Percentiles rank a stretch among this genome's conserved stretches.
Conservation (phyloP, 345 rosid genomes). For the Psidium guajava region DNA sequence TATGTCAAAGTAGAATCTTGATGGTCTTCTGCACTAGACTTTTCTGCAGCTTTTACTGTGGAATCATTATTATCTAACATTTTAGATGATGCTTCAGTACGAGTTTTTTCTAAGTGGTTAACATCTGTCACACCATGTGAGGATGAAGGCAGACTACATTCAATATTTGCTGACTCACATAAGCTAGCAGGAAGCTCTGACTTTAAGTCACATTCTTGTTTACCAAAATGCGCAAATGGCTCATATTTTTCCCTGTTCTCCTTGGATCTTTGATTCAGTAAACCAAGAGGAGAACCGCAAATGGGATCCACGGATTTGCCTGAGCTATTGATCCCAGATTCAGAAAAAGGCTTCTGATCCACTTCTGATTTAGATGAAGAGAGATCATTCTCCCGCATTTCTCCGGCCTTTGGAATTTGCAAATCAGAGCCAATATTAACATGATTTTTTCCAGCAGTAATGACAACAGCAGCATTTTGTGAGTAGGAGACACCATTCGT, state of each 20-base stretch:
- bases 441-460: constrained; percentile 7
- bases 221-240: constrained; percentile 6
- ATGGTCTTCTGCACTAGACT: neutral
- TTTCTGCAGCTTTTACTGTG: constrained; percentile 5
- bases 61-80: neutral
- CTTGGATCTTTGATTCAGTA: constrained; percentile 9
- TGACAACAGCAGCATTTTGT: constrained; percentile 20
- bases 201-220: constrained; percentile 7
- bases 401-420: constrained; percentile 13
- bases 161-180: constrained; percentile 1
- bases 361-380: constrained; percentile 7
- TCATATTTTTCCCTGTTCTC: constrained; percentile 15
- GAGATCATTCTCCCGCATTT: constrained; percentile 8
- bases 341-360: constrained; percentile 15
- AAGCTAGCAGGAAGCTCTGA: constrained; percentile 7
- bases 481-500: constrained; percentile 23
- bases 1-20: neutral
- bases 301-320: constrained; percentile 4
- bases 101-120: constrained; percentile 6
- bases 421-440: constrained; percentile 16
- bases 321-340: constrained; percentile 7
- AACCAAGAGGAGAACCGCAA: constrained; percentile 10
- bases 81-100: constrained; percentile 14
- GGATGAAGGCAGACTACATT: constrained; percentile 9
- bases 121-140: constrained; percentile 6